Percentiles rank a stretch among this genome's conserved stretches.
Evolutionary conservation across 306 rosid species (phyloP).

Genomic region (Medicago arabica): DNA sequence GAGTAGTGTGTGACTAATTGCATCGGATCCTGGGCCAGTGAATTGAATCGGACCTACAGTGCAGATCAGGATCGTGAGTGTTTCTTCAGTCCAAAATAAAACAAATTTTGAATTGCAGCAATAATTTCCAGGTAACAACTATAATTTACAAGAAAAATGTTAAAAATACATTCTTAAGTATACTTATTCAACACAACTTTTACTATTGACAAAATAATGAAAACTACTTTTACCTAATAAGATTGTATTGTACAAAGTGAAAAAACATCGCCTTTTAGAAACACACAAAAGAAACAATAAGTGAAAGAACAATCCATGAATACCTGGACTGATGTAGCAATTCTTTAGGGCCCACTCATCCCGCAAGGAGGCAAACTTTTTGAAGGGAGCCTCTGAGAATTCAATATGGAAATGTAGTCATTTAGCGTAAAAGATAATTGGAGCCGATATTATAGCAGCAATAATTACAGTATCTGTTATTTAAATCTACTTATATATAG

Average conservation of each 20-base stretch:
- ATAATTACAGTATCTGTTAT: conserved; percentile 9
- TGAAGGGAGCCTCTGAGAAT: conserved; percentile 85
- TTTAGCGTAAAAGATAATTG: conserved; percentile 29
- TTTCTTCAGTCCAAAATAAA: conserved; percentile 30
- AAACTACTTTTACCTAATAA: background rate
- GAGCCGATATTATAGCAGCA: conserved; percentile 25
- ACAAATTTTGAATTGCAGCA: background rate
- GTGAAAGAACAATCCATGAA: conserved; percentile 24
- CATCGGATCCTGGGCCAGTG: conserved; percentile 74
- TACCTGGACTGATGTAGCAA: conserved; percentile 92
- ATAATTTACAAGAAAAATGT: background rate
- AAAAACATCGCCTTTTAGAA: conserved; percentile 19
- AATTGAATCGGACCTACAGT: conserved; percentile 92
- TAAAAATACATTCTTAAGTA: background rate
- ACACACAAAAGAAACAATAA: conserved; percentile 18
- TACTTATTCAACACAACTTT: background rate
- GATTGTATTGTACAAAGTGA: background rate
- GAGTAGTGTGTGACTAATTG: conserved; percentile 77
- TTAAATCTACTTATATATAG: conserved; percentile 21
- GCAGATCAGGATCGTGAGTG: conserved; percentile 9
- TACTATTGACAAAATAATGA: background rate
- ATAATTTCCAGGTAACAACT: background rate
- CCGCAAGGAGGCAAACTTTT: conserved; percentile 81
- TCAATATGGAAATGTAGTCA: conserved; percentile 37
- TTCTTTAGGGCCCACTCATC: conserved; percentile 96